A percentile compares a stretch with the other conserved stretches of the same genome.
Conservation (phyloP, 2,329 filamentous ascomycete genomes). For the Cytospora leucostoma region DNA sequence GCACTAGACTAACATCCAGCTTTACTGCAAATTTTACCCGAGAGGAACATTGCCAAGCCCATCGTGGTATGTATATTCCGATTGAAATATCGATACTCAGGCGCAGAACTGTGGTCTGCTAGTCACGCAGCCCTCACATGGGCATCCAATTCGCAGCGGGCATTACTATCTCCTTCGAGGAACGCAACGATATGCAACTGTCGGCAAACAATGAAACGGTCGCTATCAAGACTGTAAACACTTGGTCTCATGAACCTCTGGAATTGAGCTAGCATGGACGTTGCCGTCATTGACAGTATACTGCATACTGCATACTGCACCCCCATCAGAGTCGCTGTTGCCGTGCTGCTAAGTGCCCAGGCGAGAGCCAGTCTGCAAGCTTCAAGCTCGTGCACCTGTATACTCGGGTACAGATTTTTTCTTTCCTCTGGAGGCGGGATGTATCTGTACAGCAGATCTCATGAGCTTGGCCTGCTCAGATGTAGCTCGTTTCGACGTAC, state of each 20-base stretch:
- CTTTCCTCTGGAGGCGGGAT: constrained; percentile 2
- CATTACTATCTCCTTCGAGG: constrained; percentile 13
- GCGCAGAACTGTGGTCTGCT: constrained; percentile 10
- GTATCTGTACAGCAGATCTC: constrained; percentile 13
- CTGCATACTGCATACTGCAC: not conserved
- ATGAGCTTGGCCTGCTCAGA: constrained; percentile 15
- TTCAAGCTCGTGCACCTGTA: not conserved
- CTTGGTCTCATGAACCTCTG: not conserved
- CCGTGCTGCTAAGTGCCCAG: constrained; percentile 13
- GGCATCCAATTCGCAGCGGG: constrained; percentile 15
- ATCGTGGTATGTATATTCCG: constrained; percentile 8
- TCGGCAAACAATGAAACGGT: constrained; percentile 7
- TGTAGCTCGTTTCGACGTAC: constrained; percentile 17
- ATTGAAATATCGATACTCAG: constrained; percentile 14
- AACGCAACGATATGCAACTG: not conserved
- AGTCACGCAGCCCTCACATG: constrained; percentile 15
- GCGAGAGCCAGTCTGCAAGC: not conserved
- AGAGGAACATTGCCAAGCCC: not conserved
- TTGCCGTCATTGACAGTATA: constrained; percentile 9
- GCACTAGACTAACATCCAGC: constrained; percentile 25
- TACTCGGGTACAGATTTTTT: not conserved
- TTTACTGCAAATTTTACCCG: constrained; percentile 20
- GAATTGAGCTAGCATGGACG: constrained; percentile 10
- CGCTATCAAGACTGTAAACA: constrained; percentile 1
- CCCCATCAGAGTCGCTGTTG: constrained; percentile 4